These are phyloP conservation scores for Globisporangium rhizosaccharum DNA, from an alignment of 352 stramenopile genomes.

Conservation along the genomic window DNA sequence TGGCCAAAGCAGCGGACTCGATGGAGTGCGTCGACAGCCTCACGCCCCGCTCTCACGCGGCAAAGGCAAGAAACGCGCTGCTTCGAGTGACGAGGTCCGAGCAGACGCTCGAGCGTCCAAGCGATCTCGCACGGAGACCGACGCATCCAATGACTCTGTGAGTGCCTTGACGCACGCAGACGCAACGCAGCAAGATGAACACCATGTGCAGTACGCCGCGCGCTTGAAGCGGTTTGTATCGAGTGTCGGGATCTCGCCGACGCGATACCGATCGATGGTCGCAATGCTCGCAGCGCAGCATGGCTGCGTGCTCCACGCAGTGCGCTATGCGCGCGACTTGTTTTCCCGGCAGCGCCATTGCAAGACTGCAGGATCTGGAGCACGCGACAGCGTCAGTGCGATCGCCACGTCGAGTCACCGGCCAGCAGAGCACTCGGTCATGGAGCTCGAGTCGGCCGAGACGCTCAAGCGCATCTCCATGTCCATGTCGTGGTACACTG, in stretches of 20 bases:
- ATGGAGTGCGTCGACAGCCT: neutral
- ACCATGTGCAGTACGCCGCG: conserved; percentile 27
- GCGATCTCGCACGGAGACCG: neutral
- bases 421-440: neutral
- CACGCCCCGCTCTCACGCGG: neutral
- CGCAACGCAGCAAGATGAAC: conserved; percentile 12
- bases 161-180: neutral
- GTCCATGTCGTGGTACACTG: conserved; percentile 53
- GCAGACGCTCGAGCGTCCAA: neutral
- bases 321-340: conserved; percentile 50
- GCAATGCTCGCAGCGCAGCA: conserved; percentile 32
- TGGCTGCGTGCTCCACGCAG: conserved; percentile 42
- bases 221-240: conserved; percentile 50
- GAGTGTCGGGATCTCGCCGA: conserved; percentile 31
- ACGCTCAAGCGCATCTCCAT: conserved; percentile 50
- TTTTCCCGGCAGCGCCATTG: conserved; percentile 26
- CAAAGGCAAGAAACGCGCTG: conserved; percentile 19
- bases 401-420: too few relatives aligned
- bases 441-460: conserved; percentile 5
- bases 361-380: neutral
- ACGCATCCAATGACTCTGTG: conserved; percentile 7
- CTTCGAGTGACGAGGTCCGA: neutral
- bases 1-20: neutral
- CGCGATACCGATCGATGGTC: conserved; percentile 36
- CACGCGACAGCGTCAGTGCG: too few relatives aligned